A percentile compares a stretch with the other conserved stretches of the same genome.
phyloP scores from a whole-genome alignment of 257 asterid species.

The Solanum tacnaense region DNA sequence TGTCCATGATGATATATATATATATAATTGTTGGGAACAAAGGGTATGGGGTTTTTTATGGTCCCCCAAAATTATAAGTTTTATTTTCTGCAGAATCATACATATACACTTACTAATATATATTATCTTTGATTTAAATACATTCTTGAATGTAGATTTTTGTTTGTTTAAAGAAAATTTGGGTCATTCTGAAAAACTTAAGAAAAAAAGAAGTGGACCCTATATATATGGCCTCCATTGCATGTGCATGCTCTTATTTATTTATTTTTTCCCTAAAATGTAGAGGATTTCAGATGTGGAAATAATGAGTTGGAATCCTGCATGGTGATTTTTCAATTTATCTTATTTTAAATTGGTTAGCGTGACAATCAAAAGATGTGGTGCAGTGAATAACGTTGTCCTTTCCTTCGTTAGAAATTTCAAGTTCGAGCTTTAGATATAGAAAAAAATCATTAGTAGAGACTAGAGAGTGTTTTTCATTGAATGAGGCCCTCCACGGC shows the following conservation, averaged over 20 bases:
- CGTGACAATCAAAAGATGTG: no score
- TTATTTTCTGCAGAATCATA: background rate
- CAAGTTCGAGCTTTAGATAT: no score
- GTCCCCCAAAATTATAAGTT: conserved; percentile 13
- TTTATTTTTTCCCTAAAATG: background rate
- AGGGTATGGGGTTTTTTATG: conserved; percentile 23
- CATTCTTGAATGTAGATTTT: background rate
- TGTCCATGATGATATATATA: conserved; percentile 7
- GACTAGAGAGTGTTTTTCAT: no score
- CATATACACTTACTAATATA: background rate
- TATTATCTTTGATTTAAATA: conserved; percentile 7
- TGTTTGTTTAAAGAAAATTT: background rate
- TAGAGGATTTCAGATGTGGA: background rate
- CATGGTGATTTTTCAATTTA: background rate
- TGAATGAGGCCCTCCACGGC: background rate
- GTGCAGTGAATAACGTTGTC: rapidly evolving
- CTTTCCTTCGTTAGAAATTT: no score
- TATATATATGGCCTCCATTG: background rate
- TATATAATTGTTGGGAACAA: conserved; percentile 6
- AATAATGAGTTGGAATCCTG: background rate
- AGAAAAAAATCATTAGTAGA: no score
- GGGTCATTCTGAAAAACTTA: conserved; percentile 4
- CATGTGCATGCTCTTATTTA: conserved; percentile 13
- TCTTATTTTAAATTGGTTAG: no score
- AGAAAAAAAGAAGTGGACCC: background rate